Base-by-base conservation (phyloP, 305 asterid genomes). In the Nicotiana rustica region DNA sequence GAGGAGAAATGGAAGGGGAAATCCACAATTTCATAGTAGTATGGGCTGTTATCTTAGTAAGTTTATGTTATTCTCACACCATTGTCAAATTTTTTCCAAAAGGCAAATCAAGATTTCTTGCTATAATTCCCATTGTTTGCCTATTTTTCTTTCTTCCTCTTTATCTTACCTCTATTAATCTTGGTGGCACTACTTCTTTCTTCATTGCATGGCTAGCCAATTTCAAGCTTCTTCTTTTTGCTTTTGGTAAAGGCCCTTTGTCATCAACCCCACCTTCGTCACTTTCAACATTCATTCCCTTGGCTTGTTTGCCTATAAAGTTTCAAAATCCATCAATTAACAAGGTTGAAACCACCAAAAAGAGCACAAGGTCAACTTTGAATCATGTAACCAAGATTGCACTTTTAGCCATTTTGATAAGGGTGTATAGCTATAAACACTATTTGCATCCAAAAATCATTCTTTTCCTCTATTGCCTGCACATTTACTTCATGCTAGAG, bases 281-380 rank as follows among this genome's bases (percentile, higher is more conserved):
- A 4, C 79, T 89, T 10, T 10, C 84, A 73, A 77, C 18, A 14
- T 91, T 89, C 87, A 83, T 91, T 29, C 87, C 88, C 62, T 79
- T 89, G 6, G 91, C 92, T 13, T 90, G 92, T 59, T 86, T 90
- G 5, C 93, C 93, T 0, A 85, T 90, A 82, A 88, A 88, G 65
- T 25, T 82, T 55, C 88, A 82, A 49, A n/a, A 64, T 12, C 1
- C 14, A 18, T 76, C 12, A 14, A 84, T 10, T 36, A 41, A 55
- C 1, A 2, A 82, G 12, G 52, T 59, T 62, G 67, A 62, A 12
- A 19, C 82, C 2, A 29, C 78, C 10, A 61, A 67, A 49, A 78
- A 62, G 65, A 55, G 36, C 2, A 41, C 29, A 4, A 82, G 62
- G 31, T 81, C 89, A 21, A 71, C 60, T 18, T 56, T 78, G 1